phyloP scores from a whole-genome alignment of 495 filamentous ascomycete genomes.

The Articulospora tetracladia region DNA sequence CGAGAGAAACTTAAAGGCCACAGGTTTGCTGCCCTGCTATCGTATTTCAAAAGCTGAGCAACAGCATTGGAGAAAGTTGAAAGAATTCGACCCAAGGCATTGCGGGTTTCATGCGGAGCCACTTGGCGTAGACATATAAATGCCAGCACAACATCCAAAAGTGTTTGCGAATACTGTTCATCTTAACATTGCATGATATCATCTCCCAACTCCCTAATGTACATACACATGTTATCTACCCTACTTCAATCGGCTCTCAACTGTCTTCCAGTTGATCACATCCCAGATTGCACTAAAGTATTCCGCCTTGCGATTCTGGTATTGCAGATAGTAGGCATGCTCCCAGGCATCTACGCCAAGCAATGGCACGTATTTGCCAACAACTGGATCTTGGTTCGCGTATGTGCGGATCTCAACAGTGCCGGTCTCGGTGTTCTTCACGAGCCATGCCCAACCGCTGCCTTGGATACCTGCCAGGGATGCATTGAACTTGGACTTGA shows the following conservation, averaged over 20 bases:
- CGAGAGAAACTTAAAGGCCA: too few relatives aligned
- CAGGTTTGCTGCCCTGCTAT: too few relatives aligned
- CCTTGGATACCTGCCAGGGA: conserved; percentile 75
- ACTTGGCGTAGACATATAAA: too few relatives aligned
- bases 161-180: background rate
- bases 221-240: background rate
- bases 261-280: conserved; percentile 95
- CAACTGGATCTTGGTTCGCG: conserved; percentile 92
- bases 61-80: too few relatives aligned
- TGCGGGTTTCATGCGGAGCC: too few relatives aligned
- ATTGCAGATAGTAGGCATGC: conserved; percentile 74
- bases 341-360: conserved; percentile 98
- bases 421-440: conserved; percentile 76
- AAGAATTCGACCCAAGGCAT: too few relatives aligned
- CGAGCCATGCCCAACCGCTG: conserved; percentile 63
- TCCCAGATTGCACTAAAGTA: conserved; percentile 98
- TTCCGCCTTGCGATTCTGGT: conserved; percentile 97
- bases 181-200: background rate
- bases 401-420: conserved; percentile 71
- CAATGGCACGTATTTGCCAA: conserved; percentile 79
- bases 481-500: conserved; percentile 74
- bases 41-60: too few relatives aligned
- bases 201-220: background rate
- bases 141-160: too few relatives aligned
- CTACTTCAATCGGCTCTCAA: conserved; percentile 70